Evolutionary conservation across 1,284 basidiomycete genomes (phyloP).

Genomic region (Jaminaea rosea): DNA sequence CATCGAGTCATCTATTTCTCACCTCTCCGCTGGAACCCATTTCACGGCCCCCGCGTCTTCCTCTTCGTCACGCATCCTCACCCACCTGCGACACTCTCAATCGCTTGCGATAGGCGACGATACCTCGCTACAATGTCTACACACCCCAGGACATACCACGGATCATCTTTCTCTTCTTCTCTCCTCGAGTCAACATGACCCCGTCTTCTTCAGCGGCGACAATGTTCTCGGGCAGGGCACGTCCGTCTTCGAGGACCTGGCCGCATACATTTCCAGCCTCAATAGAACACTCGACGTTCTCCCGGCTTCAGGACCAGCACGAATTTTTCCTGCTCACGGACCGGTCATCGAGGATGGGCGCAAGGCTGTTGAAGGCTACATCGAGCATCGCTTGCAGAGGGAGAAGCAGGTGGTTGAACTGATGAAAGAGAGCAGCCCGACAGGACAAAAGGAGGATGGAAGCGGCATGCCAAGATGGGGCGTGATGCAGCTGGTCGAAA

Average conservation of each 20-base stretch:
- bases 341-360: constrained; percentile 59
- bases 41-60: no score
- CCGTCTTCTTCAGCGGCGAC: constrained; percentile 71
- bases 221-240: constrained; percentile 84
- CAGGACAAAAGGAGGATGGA: constrained; percentile 20
- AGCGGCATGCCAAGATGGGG: constrained; percentile 28
- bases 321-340: constrained; percentile 79
- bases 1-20: no score
- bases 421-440: constrained; percentile 49
- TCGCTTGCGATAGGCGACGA: no score
- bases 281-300: constrained; percentile 44
- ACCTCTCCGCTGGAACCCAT: no score
- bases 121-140: constrained; percentile 55
- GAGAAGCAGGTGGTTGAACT: constrained; percentile 68
- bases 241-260: constrained; percentile 77
- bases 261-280: constrained; percentile 63
- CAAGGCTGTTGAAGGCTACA: constrained; percentile 62
- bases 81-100: no score
- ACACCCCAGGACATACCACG: constrained; percentile 81
- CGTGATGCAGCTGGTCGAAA: constrained; percentile 28
- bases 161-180: constrained; percentile 64
- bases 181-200: constrained; percentile 51
- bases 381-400: constrained; percentile 69
- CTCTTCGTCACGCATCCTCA: no score
- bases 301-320: constrained; percentile 11